Base-by-base conservation (phyloP, 2,329 filamentous ascomycete species). In the Lachnellula cervina region DNA sequence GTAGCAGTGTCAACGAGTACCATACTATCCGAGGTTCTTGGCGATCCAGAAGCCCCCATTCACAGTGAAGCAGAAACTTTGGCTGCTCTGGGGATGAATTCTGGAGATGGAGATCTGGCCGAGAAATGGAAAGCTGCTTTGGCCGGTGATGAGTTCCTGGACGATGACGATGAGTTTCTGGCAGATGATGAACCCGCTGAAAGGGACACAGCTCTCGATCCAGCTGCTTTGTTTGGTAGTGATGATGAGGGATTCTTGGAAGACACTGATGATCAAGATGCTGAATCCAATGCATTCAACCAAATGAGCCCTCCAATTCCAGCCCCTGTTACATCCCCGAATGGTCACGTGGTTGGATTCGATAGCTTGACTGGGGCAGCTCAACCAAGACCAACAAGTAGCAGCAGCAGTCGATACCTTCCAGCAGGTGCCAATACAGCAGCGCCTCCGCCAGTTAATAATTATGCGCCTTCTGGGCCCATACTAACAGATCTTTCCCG, bases 211-310 rank as follows among this genome's bases (percentile, higher is more conserved):
- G 78, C 77, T 52, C 66, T 88, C 17, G 85, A 89, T 62, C 79
- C 84, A 0, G 75, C 81, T 25, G 78, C 80, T 1, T 84, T 93
- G 62, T 85, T 92, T 61, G 84, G 88, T 46, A 92, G 92, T 62
- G 92, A 96, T 69, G 89, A 89, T 61, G 88, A 92, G 66, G 91
- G 90, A 0, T 88, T 97, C 58, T 75, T 97, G 9, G 86, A 96
- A 6, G 91, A 70, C 28, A 60, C 49, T 9, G 62, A 64, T 38
- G 63, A 65, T 13, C 69, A 59, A 19, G 42, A 56, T 55, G 42
- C 42, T 5, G 67, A 66, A 49, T 63, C 59, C 58, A 70, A 65
- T 32, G 52, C 58, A 13, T 56, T 61, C 37, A 49, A 65, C 38
- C 64, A 62, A 34, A 51, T 59, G 3, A 64, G 60, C 44, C 61